phyloP scores from a whole-genome alignment of 2,329 filamentous ascomycete species.

The Colletotrichum tofieldiae region DNA sequence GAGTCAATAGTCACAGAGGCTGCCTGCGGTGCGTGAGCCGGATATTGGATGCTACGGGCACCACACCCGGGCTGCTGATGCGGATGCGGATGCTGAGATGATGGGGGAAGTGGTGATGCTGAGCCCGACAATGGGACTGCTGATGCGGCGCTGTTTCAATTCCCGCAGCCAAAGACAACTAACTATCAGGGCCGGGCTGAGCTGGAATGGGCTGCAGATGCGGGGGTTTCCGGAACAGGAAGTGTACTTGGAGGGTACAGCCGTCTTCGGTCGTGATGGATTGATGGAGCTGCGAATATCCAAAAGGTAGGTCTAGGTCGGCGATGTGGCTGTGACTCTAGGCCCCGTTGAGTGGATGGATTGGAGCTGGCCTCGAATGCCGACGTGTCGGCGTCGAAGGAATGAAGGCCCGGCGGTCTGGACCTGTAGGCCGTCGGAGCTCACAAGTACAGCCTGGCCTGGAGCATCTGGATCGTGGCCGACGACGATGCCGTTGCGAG shows the following conservation, averaged over 20 bases:
- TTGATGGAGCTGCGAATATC: neutral
- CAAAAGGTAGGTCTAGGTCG: neutral
- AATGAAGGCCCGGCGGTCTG: slow-evolving; percentile 25
- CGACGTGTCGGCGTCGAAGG: slow-evolving; percentile 9
- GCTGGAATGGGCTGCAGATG: slow-evolving; percentile 6
- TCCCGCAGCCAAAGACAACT: neutral
- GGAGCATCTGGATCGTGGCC: slow-evolving; percentile 20
- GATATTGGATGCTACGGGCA: slow-evolving; percentile 12
- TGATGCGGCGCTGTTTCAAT: slow-evolving; percentile 20
- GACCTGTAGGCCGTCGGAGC: slow-evolving; percentile 13
- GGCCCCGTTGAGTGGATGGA: neutral
- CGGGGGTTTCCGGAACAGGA: slow-evolving; percentile 41
- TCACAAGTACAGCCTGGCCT: slow-evolving; percentile 1
- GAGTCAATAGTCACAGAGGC: slow-evolving; percentile 8
- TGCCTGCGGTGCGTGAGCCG: slow-evolving; percentile 35
- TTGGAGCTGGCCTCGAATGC: neutral
- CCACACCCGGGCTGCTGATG: slow-evolving; percentile 4
- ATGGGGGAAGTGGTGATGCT: slow-evolving; percentile 1
- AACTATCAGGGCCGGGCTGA: slow-evolving; percentile 3
- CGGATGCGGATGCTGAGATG: slow-evolving; percentile 10
- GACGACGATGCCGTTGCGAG: slow-evolving; percentile 11
- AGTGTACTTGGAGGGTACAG: slow-evolving; percentile 18
- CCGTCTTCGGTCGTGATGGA: slow-evolving; percentile 33
- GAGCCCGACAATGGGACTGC: slow-evolving; percentile 15
- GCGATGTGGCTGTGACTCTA: slow-evolving; percentile 16